Conservation (phyloP, 1,284 basidiomycete genomes). For the Cryptococcus sp. region DNA sequence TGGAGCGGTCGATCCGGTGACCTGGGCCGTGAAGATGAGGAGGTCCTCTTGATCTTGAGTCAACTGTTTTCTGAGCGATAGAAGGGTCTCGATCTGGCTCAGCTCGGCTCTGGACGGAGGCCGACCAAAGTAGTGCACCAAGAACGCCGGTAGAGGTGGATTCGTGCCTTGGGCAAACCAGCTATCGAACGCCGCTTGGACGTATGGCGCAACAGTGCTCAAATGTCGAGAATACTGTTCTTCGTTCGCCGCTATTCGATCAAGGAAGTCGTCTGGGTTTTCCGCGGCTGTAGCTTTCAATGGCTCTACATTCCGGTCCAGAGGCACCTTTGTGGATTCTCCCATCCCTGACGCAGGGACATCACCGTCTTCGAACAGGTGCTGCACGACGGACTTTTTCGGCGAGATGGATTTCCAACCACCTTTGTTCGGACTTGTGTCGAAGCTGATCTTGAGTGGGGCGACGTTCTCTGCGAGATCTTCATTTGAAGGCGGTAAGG, state of each 20-base stretch:
- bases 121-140: constrained; percentile 43
- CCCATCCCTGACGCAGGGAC: constrained; percentile 2
- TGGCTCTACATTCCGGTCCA: too few relatives aligned
- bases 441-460: constrained; percentile 17
- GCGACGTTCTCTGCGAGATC: not conserved
- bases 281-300: too few relatives aligned
- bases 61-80: constrained; percentile 22
- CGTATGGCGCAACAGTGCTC: constrained; percentile 37
- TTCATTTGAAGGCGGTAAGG: too few relatives aligned
- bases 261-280: constrained; percentile 2
- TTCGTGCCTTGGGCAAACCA: constrained; percentile 36
- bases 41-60: constrained; percentile 30
- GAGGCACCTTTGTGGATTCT: not conserved
- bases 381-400: constrained; percentile 15
- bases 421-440: constrained; percentile 14
- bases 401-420: constrained; percentile 11
- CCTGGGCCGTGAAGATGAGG: not conserved
- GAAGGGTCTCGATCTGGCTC: constrained; percentile 36
- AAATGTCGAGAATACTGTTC: constrained; percentile 26
- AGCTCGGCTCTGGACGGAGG: constrained; percentile 32
- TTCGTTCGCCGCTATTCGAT: constrained; percentile 29
- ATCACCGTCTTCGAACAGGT: constrained; percentile 16
- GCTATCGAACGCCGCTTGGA: constrained; percentile 39
- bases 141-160: constrained; percentile 33
- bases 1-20: too few relatives aligned